Percentiles rank a stretch among this genome's conserved stretches.
Conservation (phyloP, 2,329 filamentous ascomycete genomes). For the Byssoonygena ceratinophila region DNA sequence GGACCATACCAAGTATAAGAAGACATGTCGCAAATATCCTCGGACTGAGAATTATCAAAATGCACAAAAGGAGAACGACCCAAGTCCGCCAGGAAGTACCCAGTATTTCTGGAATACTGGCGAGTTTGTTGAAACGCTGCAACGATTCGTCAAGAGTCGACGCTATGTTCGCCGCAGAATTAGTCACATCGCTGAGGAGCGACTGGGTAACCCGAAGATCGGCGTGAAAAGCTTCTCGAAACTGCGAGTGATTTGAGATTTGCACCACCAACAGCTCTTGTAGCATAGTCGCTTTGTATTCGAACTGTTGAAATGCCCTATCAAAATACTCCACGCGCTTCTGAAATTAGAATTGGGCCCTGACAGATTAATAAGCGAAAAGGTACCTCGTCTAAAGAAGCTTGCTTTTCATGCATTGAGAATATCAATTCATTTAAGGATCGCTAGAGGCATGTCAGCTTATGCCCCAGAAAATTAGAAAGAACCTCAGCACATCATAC, state of each 20-base stretch:
- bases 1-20: slow-evolving; percentile 4
- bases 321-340: slow-evolving; percentile 31
- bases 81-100: slow-evolving; percentile 11
- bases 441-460: slow-evolving; percentile 13
- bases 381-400: slow-evolving; percentile 28
- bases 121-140: slow-evolving; percentile 16
- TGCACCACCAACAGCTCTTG: slow-evolving; percentile 29
- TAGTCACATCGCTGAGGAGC: slow-evolving; percentile 19
- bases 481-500: slow-evolving; percentile 19
- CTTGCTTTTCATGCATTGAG: slow-evolving; percentile 24
- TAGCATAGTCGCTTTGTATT: slow-evolving; percentile 25
- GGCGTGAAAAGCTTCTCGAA: slow-evolving; percentile 18
- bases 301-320: slow-evolving; percentile 25
- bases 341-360: slow-evolving; percentile 17
- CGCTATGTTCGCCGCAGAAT: slow-evolving; percentile 19
- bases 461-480: background rate
- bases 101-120: slow-evolving; percentile 13
- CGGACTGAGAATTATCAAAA: slow-evolving; percentile 7
- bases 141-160: slow-evolving; percentile 18
- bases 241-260: slow-evolving; percentile 21
- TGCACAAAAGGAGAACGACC: slow-evolving; percentile 8
- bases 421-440: slow-evolving; percentile 18
- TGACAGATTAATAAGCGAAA: background rate
- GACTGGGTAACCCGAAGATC: slow-evolving; percentile 18
- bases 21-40: background rate